Base-by-base conservation (phyloP, 192 early-diverging fungal species). In the Spizellomyces punctatus region DNA sequence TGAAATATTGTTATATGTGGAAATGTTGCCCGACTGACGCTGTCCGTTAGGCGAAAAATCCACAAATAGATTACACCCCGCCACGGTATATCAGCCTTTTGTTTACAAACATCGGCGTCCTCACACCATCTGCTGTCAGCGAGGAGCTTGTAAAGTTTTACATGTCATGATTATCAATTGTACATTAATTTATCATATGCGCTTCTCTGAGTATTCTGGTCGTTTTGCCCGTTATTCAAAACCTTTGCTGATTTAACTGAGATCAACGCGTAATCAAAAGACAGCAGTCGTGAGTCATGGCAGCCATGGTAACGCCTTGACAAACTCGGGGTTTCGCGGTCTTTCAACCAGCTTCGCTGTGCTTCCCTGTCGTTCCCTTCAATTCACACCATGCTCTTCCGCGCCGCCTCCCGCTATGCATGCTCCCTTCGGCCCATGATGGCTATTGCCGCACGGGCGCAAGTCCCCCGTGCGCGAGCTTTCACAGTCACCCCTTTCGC, bases 11-110 rank as follows among this genome's bases (percentile, higher is more conserved):
- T 22, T n/a, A 19, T 56, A 6, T n/a, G 7, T 56, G n/a, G n/a
- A 56, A n/a, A 56, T 22, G n/a, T 4, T 56, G 6, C 7, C 54
- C 4, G 22, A 56, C 22, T 56, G 54, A 56, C 54, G n/a, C 10
- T 49, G 12, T 58, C 14, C n/a, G 10, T 41, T 19, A 67, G 57
- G 59, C 63, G 8, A 67, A 58, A 22, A 66, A 96, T 79, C 95
- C 95, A 4, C 77, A 84, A 57, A 89, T 98, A 12, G 96, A 98
- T 78, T 96, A 95, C 73, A 96, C 96, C 5, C 96, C 96, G 57
- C 96, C 96, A 10, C 84, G 91, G 69, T 94, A 92, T 75, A 92
- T 98, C 45, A 91, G 91, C 10, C 75, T 96, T 19, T 81, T 98
- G 64, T 92, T 94, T 58, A 98, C 96, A 4, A 92, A 98, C 75